Conservation (phyloP, 2,329 filamentous ascomycete genomes). For the Phaeoacremonium minimum region DNA sequence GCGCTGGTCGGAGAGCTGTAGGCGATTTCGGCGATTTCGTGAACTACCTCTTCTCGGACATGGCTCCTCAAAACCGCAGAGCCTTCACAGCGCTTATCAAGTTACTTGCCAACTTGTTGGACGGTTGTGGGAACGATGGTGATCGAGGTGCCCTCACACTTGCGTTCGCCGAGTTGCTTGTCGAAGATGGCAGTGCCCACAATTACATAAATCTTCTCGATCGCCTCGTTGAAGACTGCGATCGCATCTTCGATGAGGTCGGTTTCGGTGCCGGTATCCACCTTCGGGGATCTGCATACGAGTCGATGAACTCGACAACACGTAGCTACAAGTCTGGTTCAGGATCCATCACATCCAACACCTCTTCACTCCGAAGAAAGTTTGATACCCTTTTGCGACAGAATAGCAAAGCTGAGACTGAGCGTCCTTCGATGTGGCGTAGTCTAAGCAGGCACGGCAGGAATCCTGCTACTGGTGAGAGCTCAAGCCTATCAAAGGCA, state of each 20-base stretch:
- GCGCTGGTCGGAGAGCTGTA: conserved; percentile 61
- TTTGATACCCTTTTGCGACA: conserved; percentile 72
- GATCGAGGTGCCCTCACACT: conserved; percentile 84
- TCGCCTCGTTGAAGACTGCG: conserved; percentile 83
- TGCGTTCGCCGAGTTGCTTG: conserved; percentile 83
- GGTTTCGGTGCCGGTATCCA: conserved; percentile 30
- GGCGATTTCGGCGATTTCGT: conserved; percentile 71
- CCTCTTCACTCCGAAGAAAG: conserved; percentile 78
- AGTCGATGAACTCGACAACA: conserved; percentile 55
- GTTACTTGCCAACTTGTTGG: conserved; percentile 79
- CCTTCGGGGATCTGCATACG: conserved; percentile 44
- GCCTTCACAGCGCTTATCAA: conserved; percentile 83
- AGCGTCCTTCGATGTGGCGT: conserved; percentile 76
- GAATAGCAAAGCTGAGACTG: conserved; percentile 69
- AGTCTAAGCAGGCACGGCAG: conserved; percentile 81
- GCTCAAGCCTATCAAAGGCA: conserved; percentile 61
- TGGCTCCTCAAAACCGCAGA: conserved; percentile 66
- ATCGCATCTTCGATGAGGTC: conserved; percentile 75
- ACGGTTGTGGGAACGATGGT: conserved; percentile 86
- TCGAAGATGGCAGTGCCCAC: conserved; percentile 70
- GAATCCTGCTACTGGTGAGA: conserved; percentile 53
- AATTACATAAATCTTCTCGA: conserved; percentile 87
- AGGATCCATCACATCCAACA: conserved; percentile 78
- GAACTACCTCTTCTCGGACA: conserved; percentile 58
- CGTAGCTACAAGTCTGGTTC: conserved; percentile 58